Base-by-base conservation (phyloP, 2,329 filamentous ascomycete genomes). In the Stachybotrys elegans region DNA sequence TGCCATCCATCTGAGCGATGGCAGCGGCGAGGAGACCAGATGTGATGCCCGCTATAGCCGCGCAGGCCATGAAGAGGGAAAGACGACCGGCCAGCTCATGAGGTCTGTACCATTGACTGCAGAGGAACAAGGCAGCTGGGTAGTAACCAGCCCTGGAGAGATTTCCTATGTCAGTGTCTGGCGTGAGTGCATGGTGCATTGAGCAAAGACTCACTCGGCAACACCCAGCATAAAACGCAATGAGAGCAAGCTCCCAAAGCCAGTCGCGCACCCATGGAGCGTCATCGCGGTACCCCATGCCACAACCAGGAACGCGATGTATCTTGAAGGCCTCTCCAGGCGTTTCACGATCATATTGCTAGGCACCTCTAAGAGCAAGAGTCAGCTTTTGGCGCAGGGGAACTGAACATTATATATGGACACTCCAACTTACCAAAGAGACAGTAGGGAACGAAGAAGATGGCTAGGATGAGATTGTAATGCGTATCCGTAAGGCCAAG, bases 21-120 rank as follows among this genome's bases (percentile, higher is more conserved):
- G 75, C 83, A 1, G 81, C 81, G 1, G 84, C 83, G 1, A 87
- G 71, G 3, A 87, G 70, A 4, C 84, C 84, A 53, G 83, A 84
- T 46, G 87, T 86, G 0, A 81, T 86, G 1, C 87, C 87, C 0
- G 85, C 83, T 0, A 90, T 65, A 0, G 87, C 85, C 2, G 86
- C 86, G 0, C 85, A 84, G 1, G 84, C 86, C 68, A 90, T 91
- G 68, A 91, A 90, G 38, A 88, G 79, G 5, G 86, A 84, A 36
- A 84, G 79, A 38, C 87, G 77, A 12, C 87, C 73, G 22, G 84
- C 86, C 27, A 90, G 81, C 52, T 92, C 87, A 5, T 75, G 76
- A 13, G 86, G 73, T 57, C 79, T 83, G 53, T 91, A 92, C 86
- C 86, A 92, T 56, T 84, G 88, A 0, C 79, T 84, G 2, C 89